Evolutionary conservation across 2,329 filamentous ascomycete species (phyloP).

Genomic region (Pseudocercospora pini-densiflorae): DNA sequence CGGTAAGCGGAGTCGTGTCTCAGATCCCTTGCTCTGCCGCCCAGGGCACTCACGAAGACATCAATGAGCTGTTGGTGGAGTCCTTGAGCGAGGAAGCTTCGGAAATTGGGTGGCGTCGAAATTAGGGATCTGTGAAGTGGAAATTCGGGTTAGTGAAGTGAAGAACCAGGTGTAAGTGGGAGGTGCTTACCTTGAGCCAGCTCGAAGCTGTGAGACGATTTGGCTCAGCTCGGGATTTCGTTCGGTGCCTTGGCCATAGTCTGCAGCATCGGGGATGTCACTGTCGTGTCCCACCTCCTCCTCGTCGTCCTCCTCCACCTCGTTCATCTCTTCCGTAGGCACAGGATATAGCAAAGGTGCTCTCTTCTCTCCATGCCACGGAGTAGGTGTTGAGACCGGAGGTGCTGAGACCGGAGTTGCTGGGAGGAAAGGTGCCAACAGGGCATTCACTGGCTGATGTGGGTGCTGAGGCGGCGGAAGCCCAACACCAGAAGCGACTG

Average conservation of each 20-base stretch:
- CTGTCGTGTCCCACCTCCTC: not conserved
- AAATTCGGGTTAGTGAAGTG: not conserved
- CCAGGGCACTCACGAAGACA: not conserved
- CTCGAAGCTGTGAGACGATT: not conserved
- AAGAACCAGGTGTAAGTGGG: not conserved
- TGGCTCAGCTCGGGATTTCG: not conserved
- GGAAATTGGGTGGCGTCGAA: not conserved
- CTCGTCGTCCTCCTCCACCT: not conserved
- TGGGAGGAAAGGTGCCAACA: not conserved
- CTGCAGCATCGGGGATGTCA: not conserved
- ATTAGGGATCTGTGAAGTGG: not conserved
- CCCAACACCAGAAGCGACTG: no score
- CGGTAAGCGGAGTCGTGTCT: not conserved
- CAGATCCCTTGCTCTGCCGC: not conserved
- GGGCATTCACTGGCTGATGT: not conserved
- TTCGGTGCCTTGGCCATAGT: not conserved
- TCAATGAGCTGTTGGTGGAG: not conserved
- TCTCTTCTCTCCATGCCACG: not conserved
- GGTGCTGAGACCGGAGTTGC: not conserved
- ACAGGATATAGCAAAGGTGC: not conserved
- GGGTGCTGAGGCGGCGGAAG: no score
- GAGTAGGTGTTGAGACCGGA: not conserved
- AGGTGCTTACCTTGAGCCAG: not conserved
- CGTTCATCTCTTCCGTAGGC: not conserved
- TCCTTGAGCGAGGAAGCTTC: not conserved